phyloP scores from a whole-genome alignment of 2,329 filamentous ascomycete genomes.

The Neofusicoccum cordaticola region DNA sequence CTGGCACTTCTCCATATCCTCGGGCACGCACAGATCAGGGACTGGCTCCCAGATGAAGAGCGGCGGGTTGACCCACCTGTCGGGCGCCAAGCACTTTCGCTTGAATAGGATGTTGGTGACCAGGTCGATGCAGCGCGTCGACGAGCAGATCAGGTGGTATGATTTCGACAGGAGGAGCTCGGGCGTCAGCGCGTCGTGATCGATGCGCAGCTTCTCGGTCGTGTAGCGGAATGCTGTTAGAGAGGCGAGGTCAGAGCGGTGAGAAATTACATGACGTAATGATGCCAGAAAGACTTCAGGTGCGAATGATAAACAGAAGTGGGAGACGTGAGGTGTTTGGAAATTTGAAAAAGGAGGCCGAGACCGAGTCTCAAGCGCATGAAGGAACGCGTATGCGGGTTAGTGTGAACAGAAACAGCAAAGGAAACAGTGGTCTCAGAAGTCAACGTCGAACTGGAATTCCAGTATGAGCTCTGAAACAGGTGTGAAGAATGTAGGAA shows the following conservation, averaged over 20 bases:
- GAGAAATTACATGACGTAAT: not conserved
- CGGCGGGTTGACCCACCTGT: slow-evolving; percentile 47
- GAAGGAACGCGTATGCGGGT: slow-evolving; percentile 18
- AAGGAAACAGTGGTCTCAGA: not conserved
- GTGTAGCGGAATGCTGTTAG: slow-evolving; percentile 72
- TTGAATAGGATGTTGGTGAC: slow-evolving; percentile 65
- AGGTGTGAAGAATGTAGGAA: too few species aligned
- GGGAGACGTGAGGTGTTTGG: not conserved
- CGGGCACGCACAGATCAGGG: slow-evolving; percentile 77
- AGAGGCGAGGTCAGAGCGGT: not conserved
- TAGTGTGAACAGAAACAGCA: slow-evolving; percentile 2
- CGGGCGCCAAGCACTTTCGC: slow-evolving; percentile 38
- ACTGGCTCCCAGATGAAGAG: slow-evolving; percentile 94
- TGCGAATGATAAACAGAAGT: not conserved
- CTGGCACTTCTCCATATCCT: slow-evolving; percentile 54
- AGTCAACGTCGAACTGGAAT: too few species aligned
- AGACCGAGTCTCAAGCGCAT: not conserved
- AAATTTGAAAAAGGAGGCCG: not conserved
- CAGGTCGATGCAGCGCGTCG: slow-evolving; percentile 71
- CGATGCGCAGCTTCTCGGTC: slow-evolving; percentile 80
- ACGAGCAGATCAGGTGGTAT: slow-evolving; percentile 86
- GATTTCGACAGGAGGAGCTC: slow-evolving; percentile 67
- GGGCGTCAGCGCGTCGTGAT: slow-evolving; percentile 66
- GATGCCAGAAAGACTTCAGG: not conserved
- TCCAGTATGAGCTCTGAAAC: too few species aligned